A percentile compares a stretch with the other conserved stretches of the same genome.
Evolutionary conservation across 140 eudicot genomes (phyloP).

Genomic region (Senecio squalidus): DNA sequence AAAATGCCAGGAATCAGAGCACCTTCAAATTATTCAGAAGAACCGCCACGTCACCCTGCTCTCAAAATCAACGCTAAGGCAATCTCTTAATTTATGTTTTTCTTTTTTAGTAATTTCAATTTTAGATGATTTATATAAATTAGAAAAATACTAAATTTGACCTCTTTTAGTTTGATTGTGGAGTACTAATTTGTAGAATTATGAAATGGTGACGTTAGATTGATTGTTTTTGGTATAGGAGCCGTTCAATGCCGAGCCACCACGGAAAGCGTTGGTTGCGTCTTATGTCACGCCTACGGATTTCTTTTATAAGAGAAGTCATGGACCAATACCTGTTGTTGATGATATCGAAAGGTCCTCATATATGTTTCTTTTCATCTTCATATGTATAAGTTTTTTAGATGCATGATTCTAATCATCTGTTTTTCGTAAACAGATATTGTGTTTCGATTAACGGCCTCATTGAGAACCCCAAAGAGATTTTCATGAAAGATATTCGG

Average conservation of each 20-base stretch:
- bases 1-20: slow-evolving; percentile 86
- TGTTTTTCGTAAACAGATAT: slow-evolving; percentile 46
- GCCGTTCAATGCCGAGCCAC: slow-evolving; percentile 97
- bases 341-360: slow-evolving; percentile 76
- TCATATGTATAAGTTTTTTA: slow-evolving; percentile 5
- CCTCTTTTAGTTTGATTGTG: neutral
- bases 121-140: neutral
- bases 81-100: neutral
- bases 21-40: slow-evolving; percentile 66
- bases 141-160: neutral
- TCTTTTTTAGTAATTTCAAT: neutral
- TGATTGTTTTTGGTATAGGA: slow-evolving; percentile 45
- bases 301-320: slow-evolving; percentile 84
- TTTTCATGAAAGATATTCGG: slow-evolving; percentile 78
- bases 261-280: slow-evolving; percentile 62
- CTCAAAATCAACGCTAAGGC: slow-evolving; percentile 84
- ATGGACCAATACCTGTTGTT: slow-evolving; percentile 89
- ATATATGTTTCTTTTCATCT: slow-evolving; percentile 5
- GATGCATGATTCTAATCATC: neutral
- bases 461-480: slow-evolving; percentile 47
- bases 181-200: neutral
- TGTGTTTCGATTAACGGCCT: slow-evolving; percentile 51
- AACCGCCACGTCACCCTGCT: slow-evolving; percentile 82
- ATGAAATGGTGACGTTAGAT: neutral
- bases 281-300: slow-evolving; percentile 91